Evolutionary conservation across 345 rosid genomes (phyloP), one percentile per base, ranked within the genome.

Genomic region (Pelargonium nanum): DNA sequence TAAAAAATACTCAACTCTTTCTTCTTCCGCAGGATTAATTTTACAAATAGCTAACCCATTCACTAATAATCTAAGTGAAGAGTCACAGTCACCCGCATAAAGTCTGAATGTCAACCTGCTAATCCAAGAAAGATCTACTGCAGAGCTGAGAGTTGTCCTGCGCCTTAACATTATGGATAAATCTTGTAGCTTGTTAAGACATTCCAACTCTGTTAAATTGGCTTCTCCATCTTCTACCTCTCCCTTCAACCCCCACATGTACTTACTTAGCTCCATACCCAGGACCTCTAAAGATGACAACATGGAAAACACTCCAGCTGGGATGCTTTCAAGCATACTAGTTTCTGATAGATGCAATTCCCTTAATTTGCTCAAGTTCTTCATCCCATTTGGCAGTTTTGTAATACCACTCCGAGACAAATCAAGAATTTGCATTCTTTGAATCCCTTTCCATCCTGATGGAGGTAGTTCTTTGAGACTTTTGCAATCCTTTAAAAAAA

Each of bases 211-310:
- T 40, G 9, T 17, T 17, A 40, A 40, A 40, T 40, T 2, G 3
- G 48, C 48, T 40, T 40, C 15, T 40, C 48, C 48, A 6, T 40
- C 48, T 40, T 17, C 48, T 40, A 40, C 48, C 15, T 40, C 15
- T 40, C 15, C 16, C 48, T 40, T 40, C 48, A 40, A 40, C 48
- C 48, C 48, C 57, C 62, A 65, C 22, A n/a, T 4, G 50, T 72
- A 77, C 60, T 63, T 65, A 64, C 82, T 77, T 26, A 57, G 67
- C 1, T 78, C 68, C 83, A 80, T 77, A 71, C 75, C 77, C 44
- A 83, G 65, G 55, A 59, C 65, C 64, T 80, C 81, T 20, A 83
- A 58, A 58, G 60, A 59, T 28, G 61, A 55, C 66, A 83, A 66
- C 25, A 62, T 56, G 17, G 66, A 48, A 56, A 83, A 59, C 30